Conservation (phyloP, 768 basidiomycete species). For the Panaeolus papilionaceus region DNA sequence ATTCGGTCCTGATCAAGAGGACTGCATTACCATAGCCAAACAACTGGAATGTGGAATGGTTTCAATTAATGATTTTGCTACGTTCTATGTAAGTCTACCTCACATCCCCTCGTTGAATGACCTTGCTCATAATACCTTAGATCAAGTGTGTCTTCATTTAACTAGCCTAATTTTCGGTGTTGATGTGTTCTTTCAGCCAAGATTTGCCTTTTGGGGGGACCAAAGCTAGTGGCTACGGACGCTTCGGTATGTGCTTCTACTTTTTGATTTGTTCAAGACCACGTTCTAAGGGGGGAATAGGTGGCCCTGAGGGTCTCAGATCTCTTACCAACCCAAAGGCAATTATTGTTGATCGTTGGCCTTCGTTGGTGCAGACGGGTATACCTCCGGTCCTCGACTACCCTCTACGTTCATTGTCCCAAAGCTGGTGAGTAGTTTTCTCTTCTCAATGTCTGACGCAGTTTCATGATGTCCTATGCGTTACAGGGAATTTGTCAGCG, state of each 20-base stretch:
- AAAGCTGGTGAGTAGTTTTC: conserved; percentile 69
- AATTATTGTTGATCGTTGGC: conserved; percentile 86
- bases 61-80: conserved; percentile 92
- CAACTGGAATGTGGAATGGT: conserved; percentile 96
- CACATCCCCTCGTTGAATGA: neutral
- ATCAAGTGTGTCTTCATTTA: conserved; percentile 60
- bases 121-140: conserved; percentile 40
- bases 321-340: conserved; percentile 89
- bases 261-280: conserved; percentile 17
- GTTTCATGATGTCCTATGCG: conserved; percentile 12
- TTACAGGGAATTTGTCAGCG: conserved; percentile 56
- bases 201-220: conserved; percentile 95
- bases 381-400: conserved; percentile 91
- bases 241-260: conserved; percentile 69
- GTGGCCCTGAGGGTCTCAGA: conserved; percentile 92
- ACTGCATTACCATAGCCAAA: conserved; percentile 82
- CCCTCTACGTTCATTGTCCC: conserved; percentile 73
- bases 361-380: conserved; percentile 78
- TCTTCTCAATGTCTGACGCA: neutral
- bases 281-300: conserved; percentile 43
- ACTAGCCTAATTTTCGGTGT: conserved; percentile 16
- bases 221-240: conserved; percentile 91
- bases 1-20: conserved; percentile 84
- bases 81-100: conserved; percentile 73
- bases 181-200: conserved; percentile 53